Base-by-base conservation (phyloP, 2,329 filamentous ascomycete species). In the Botrytis pseudocinerea region DNA sequence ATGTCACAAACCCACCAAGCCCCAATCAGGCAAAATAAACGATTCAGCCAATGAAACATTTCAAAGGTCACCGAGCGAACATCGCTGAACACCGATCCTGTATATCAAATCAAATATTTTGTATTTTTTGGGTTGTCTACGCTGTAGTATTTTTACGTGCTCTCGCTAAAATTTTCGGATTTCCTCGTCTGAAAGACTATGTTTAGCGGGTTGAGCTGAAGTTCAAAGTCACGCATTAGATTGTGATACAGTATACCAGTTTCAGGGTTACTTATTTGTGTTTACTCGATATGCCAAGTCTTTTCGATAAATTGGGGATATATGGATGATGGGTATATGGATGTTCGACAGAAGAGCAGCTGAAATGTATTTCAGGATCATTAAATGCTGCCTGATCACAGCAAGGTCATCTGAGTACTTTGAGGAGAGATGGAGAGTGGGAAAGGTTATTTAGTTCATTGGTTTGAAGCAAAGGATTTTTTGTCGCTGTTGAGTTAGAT, bases 21-120 rank as follows among this genome's bases (percentile, higher is more conserved):
- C 69, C 48, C 69, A 76, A 72, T 73, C 44, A 73, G 76, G 69
- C 25, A 77, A 77, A 77, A 75, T 77, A 77, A 65, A 76, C 76
- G 76, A 77, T 42, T 59, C 28, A 66, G 40, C 70, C 69, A 65
- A 71, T 68, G 40, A 28, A 35, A 16, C 40, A 48, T 68, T 25
- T 28, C 42, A 63, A 42, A 54, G 69, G 32, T 70, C 62, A 72
- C 64, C 51, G 63, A 71, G 48, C 10, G 69, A 70, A 63, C 69
- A 70, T 64, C 18, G 25, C 63, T 66, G 63, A 66, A 66, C 44
- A 66, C 63, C 63, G 44, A 40, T 40, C 46, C 44, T 25, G 32
- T 28, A 54, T 35, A 54, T 66, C 64, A 54, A n/a, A 54, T 66
- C 46, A 54, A 66, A 28, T 40, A 40, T 40, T 54, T 22, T n/a